These are phyloP conservation scores for Aurantiochytrium sp. DNA, from an alignment of 108 stramenopile species.

Conservation along the genomic window DNA sequence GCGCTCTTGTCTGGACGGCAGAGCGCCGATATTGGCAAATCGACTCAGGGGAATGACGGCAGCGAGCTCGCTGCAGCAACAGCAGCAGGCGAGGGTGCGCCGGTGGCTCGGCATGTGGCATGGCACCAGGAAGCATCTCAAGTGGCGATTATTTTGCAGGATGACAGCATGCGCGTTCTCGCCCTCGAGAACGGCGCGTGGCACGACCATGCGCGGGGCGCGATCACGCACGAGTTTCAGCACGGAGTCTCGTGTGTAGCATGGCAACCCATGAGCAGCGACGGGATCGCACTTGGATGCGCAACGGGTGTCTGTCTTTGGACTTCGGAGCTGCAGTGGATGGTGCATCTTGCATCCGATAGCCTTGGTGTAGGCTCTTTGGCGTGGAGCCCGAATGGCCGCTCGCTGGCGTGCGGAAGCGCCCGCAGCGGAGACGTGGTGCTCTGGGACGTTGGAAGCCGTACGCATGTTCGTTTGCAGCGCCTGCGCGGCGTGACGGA, in stretches of 20 bases:
- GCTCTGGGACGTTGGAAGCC: not conserved
- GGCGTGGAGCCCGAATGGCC: not conserved
- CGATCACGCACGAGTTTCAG: not conserved
- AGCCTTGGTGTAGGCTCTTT: not conserved
- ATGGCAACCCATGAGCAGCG: constrained; percentile 1
- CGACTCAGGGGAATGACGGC: too few species aligned
- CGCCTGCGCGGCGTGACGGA: not conserved
- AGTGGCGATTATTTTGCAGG: not conserved
- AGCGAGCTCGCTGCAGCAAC: too few species aligned
- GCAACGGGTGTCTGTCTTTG: not conserved
- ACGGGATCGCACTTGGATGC: not conserved
- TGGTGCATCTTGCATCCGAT: not conserved
- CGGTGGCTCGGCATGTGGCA: not conserved
- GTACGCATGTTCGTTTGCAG: not conserved
- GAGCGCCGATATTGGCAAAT: too few species aligned
- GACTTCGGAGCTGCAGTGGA: not conserved
- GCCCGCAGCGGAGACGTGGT: not conserved
- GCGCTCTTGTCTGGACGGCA: not conserved
- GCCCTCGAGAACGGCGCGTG: not conserved
- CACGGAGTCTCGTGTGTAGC: not conserved
- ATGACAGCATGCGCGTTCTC: not conserved
- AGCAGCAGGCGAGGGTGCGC: not conserved
- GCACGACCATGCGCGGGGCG: not conserved
- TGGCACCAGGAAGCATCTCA: not conserved
- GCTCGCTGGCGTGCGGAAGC: not conserved